Evolutionary conservation across 2,329 filamentous ascomycete genomes (phyloP).

Genomic region (Cytospora leucostoma): DNA sequence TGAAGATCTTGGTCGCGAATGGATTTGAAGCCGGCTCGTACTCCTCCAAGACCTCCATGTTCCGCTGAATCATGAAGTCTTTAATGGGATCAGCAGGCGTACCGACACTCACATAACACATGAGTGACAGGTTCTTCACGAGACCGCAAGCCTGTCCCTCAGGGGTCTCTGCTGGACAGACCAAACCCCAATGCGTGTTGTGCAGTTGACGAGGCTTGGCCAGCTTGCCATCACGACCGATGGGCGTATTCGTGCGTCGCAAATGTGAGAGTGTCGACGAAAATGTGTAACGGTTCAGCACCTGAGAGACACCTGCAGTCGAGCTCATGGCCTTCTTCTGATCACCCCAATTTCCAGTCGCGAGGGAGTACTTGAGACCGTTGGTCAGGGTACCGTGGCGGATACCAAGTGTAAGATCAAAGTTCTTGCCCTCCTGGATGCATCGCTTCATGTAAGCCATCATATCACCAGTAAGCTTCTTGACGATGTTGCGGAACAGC

Average conservation of each 20-base stretch:
- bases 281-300: conserved; percentile 96
- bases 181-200: conserved; percentile 97
- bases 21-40: conserved; percentile 85
- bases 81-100: conserved; percentile 87
- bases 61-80: conserved; percentile 92
- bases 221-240: conserved; percentile 96
- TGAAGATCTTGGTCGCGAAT: conserved; percentile 94
- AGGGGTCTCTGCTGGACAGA: conserved; percentile 95
- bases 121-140: conserved; percentile 95
- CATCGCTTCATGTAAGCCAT: conserved; percentile 89
- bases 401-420: conserved; percentile 87
- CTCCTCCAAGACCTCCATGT: conserved; percentile 96
- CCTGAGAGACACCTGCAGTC: conserved; percentile 96
- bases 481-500: conserved; percentile 88
- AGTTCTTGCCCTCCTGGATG: conserved; percentile 84
- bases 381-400: conserved; percentile 91
- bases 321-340: conserved; percentile 97
- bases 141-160: conserved; percentile 98
- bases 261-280: conserved; percentile 95
- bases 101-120: conserved; percentile 98
- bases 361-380: conserved; percentile 93
- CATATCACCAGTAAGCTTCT: conserved; percentile 87
- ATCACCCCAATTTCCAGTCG: conserved; percentile 98
- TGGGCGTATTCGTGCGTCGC: conserved; percentile 94
- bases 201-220: conserved; percentile 97